Base-by-base conservation (phyloP, 768 basidiomycete genomes). In the Boletellus ananiceps region DNA sequence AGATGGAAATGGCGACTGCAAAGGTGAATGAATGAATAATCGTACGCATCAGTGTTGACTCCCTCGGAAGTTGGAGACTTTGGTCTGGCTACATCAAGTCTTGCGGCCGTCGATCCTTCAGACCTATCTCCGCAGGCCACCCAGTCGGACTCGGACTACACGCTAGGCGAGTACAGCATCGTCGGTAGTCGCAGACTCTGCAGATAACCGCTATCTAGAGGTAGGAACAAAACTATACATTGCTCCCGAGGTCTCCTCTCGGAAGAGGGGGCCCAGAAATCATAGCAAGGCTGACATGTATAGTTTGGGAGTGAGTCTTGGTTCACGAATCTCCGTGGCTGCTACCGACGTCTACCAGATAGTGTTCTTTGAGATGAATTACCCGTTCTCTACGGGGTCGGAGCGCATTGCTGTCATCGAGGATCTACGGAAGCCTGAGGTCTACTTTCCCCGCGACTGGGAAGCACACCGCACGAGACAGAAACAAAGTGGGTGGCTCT, bases 321-420 rank as follows among this genome's bases (percentile, higher is more conserved):
- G 32, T 36, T 45, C n/a, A 4, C 13, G 3, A 6, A 8, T 8
- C 11, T 18, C 14, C 12, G 15, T 47, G 14, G 13, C 18, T 9
- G n/a, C 34, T 16, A 47, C 37, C 4, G 11, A 52, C 29, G 23
- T 34, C 50, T 32, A 21, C 18, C 53, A 93, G 90, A 84, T 97
- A 56, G 93, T 96, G 13, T 96, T 96, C 69, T 96, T 97, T 60
- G 94, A 97, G 71, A 95, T 96, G 93, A 93, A 91, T 65, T 90
- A 85, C 67, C 60, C 72, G 15, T 92, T 96, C 69, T 71, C 79
- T 11, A 96, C 93, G 0, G 83, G 81, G 2, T 77, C 88, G 16
- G 93, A 97, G 61, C 82, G 93, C 18, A 87, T 88, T 34, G 82
- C 78, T 1, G 91, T 93, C 18, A 76, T 97, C 0, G 87, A 88